A percentile compares a stretch with the other conserved stretches of the same genome.
Evolutionary conservation across 768 basidiomycete genomes (phyloP).

Genomic region (Kockovaella imperatae): DNA sequence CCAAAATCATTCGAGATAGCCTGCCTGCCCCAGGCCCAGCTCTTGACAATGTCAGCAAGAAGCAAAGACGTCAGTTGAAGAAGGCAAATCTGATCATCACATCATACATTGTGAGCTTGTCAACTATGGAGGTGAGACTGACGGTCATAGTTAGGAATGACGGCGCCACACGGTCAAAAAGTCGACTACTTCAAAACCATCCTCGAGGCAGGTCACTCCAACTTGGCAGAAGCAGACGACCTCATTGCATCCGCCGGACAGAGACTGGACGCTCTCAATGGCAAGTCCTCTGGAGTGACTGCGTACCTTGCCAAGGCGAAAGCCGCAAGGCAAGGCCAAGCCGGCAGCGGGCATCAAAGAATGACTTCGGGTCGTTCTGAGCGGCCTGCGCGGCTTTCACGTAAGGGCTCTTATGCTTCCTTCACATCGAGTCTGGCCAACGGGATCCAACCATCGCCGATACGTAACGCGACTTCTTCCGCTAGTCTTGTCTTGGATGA

Average conservation of each 20-base stretch:
- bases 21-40: too few species aligned
- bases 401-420: too few species aligned
- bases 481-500: too few species aligned
- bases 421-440: background rate
- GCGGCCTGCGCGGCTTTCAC: background rate
- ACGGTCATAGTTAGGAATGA: conserved; percentile 22
- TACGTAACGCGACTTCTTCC: too few species aligned
- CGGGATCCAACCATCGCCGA: background rate
- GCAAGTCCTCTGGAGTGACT: conserved; percentile 5
- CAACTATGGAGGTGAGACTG: background rate
- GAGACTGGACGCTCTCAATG: conserved; percentile 23
- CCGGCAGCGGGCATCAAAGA: background rate
- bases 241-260: conserved; percentile 28
- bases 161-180: conserved; percentile 2
- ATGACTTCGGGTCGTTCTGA: background rate
- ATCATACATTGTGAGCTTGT: background rate
- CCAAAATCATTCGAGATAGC: too few species aligned
- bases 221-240: conserved; percentile 19
- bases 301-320: too few species aligned
- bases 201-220: conserved; percentile 11
- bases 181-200: conserved; percentile 23
- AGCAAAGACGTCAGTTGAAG: background rate
- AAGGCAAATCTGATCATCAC: too few species aligned
- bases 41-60: conserved; percentile 2
- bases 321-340: background rate